Base-by-base conservation (phyloP, 345 rosid genomes). In the Populus tremula region DNA sequence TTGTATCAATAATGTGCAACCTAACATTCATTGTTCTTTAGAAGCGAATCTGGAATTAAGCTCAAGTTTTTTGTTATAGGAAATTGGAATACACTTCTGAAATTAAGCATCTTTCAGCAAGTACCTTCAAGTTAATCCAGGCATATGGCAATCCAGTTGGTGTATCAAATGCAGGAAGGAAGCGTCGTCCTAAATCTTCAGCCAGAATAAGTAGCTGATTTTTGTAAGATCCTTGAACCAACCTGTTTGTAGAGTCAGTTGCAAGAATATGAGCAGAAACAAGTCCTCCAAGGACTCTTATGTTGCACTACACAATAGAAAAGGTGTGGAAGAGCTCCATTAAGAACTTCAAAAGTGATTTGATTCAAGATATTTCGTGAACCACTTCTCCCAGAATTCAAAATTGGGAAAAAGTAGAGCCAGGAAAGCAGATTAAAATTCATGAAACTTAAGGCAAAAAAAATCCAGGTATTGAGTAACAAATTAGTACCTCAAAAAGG, bases 181-280 rank as follows among this genome's bases (percentile, higher is more conserved):
- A 88, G 53, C 98, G 98, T n/a, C 45, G 87, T 79, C 97, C 99
- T 71, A 95, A 87, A 85, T 95, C 98, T 87, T 93, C 89, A 63
- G 98, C 93, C 64, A 93, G 81, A 67, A 69, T 77, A 77, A 95
- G 98, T 71, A 95, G 88, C 87, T 93, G 94, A 80, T 91, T 90
- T 69, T 86, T 76, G 87, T 93, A 91, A 74, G 91, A 86, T 54
- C 99, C 92, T 81, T 84, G 91, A 78, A 87, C 77, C 89, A 95
- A 79, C 90, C 89, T 89, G 87, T 86, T 87, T 56, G 88, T 82
- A 76, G 95, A 87, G 83, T 91, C 94, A 75, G 89, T 90, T 79
- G 98, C 97, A 93, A 95, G 99, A 89, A 95, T 88, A 91, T 95
- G 99, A 80, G 97, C 97, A 84, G 99, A 91, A 79, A 95, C 88